Conservation (phyloP, 495 filamentous ascomycete genomes). For the Astrothelium macrocarpum region DNA sequence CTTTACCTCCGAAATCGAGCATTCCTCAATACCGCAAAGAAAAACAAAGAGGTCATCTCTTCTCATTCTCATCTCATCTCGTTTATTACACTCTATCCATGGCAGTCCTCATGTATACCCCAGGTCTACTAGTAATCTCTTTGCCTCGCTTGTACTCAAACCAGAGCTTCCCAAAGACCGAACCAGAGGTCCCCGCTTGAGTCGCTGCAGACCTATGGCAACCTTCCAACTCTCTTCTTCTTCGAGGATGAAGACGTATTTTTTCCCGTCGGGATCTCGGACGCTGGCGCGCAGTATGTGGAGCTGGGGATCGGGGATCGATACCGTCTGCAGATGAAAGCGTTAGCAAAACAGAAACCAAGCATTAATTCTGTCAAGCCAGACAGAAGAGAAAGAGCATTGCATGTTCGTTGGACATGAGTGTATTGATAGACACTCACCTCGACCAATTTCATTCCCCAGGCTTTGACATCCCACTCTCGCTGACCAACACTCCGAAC, state of each 20-base stretch:
- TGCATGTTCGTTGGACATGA: neutral
- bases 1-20: neutral
- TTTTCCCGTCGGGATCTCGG: conserved; percentile 72
- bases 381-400: neutral
- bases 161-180: conserved; percentile 33
- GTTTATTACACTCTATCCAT: neutral
- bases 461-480: conserved; percentile 97
- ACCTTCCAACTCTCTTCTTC: conserved; percentile 93
- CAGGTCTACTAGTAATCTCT: conserved; percentile 48
- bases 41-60: neutral
- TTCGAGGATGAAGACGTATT: conserved; percentile 71
- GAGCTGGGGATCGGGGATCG: conserved; percentile 24
- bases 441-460: conserved; percentile 88
- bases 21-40: neutral
- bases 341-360: neutral
- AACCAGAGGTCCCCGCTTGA: conserved; percentile 60
- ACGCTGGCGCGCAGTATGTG: conserved; percentile 77
- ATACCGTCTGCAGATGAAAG: neutral
- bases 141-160: conserved; percentile 47
- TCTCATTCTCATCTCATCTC: neutral
- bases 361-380: no score
- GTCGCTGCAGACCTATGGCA: conserved; percentile 62
- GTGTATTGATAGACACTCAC: conserved; percentile 52
- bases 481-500: conserved; percentile 74
- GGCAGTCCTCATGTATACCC: conserved; percentile 42